phyloP scores from a whole-genome alignment of 176 grass and related monocot species.

The Oryza glaberrima region DNA sequence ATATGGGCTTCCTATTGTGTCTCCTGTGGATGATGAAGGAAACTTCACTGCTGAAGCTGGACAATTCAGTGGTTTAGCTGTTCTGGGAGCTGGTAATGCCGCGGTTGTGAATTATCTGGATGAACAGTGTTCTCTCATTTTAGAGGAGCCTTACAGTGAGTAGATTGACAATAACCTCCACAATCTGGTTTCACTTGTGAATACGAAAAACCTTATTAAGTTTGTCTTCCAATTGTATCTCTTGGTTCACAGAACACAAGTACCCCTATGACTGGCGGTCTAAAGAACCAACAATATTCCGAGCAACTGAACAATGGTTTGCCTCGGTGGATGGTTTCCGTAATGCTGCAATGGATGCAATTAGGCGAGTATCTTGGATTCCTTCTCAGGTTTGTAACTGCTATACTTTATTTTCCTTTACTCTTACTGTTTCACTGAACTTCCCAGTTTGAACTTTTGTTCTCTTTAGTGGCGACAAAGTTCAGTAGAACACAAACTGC shows the following conservation, averaged over 20 bases:
- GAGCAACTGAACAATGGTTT: constrained; percentile 99
- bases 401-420: constrained; percentile 35
- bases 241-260: constrained; percentile 80
- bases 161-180: constrained; percentile 32
- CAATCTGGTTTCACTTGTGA: constrained; percentile 17
- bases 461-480: constrained; percentile 12
- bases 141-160: constrained; percentile 97
- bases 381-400: constrained; percentile 71
- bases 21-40: constrained; percentile 93
- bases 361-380: constrained; percentile 81
- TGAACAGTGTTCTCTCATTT: constrained; percentile 65
- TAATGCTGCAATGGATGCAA: constrained; percentile 94
- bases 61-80: constrained; percentile 77
- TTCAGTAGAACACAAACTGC: constrained; percentile 9
- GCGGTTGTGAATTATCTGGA: constrained; percentile 84
- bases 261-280: constrained; percentile 99
- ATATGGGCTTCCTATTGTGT: constrained; percentile 88
- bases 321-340: constrained; percentile 97
- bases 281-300: constrained; percentile 97
- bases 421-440: constrained; percentile 29
- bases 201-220: constrained; percentile 27
- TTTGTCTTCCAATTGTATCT: constrained; percentile 32
- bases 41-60: constrained; percentile 92
- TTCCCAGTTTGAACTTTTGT: constrained; percentile 11
- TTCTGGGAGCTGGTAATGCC: constrained; percentile 80